phyloP scores from a whole-genome alignment of 768 basidiomycete species.

The Tulasnella sp. region DNA sequence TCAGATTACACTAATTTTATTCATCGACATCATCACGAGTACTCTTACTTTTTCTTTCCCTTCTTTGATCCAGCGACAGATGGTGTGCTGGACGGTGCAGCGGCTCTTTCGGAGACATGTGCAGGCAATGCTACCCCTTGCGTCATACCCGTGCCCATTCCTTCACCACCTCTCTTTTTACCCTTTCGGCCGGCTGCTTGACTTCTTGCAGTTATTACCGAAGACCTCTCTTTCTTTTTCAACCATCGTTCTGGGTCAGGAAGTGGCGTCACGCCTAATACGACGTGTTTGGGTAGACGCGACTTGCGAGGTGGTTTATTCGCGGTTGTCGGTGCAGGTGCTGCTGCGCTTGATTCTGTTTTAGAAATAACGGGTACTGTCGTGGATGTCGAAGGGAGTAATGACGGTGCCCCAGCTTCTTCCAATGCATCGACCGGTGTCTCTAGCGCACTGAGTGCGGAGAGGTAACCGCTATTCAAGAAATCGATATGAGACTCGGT shows the following conservation, averaged over 20 bases:
- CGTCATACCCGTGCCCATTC: constrained; percentile 17
- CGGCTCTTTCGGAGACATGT: constrained; percentile 24
- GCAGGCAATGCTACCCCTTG: constrained; percentile 15
- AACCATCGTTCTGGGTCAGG: constrained; percentile 83
- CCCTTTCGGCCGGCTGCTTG: constrained; percentile 14
- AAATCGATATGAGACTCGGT: constrained; percentile 76
- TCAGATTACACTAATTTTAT: no score
- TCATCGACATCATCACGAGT: no score
- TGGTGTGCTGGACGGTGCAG: constrained; percentile 27
- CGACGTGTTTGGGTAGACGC: constrained; percentile 61
- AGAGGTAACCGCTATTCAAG: constrained; percentile 52
- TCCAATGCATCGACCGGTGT: constrained; percentile 43
- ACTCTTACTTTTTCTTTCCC: constrained; percentile 19
- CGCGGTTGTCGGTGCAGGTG: constrained; percentile 24
- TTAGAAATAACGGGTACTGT: constrained; percentile 17
- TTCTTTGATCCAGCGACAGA: constrained; percentile 20
- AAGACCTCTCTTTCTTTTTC: constrained; percentile 45
- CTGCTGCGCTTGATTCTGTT: constrained; percentile 20
- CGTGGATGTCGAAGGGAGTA: constrained; percentile 26
- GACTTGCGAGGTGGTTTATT: constrained; percentile 31
- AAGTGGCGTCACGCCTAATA: constrained; percentile 64
- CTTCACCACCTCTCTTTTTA: constrained; percentile 18
- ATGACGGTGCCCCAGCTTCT: constrained; percentile 42
- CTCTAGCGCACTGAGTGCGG: constrained; percentile 49
- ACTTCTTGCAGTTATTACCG: constrained; percentile 19